Base-by-base conservation (phyloP, 1,139 yeast species). In the Yamadazyma sp. region DNA sequence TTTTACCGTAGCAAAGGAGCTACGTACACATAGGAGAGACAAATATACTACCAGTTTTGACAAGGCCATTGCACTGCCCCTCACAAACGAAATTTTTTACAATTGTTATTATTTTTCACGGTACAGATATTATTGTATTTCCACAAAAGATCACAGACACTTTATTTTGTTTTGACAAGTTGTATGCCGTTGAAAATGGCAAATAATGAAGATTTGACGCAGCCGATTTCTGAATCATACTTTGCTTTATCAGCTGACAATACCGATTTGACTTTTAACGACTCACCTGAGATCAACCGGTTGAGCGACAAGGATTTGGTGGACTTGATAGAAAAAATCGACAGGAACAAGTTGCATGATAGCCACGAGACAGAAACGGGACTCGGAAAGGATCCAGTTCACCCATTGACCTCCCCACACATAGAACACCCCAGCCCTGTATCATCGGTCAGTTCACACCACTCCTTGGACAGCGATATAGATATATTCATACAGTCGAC, bases 141-240 rank as follows among this genome's bases (percentile, higher is more conserved):
- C 35, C 31, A 21, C 21, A 11, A 5, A 18, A 30, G 30, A 23
- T 15, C 28, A 25, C 12, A 25, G 29, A 16, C 20, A 15, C 12
- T 15, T 27, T 15, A 9, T 27, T 27, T 27, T 27, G 29, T 20
- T 14, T 27, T 9, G n/a, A 14, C 10, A 14, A 25, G 9, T 13
- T 27, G 20, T 21, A 29, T 8, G 11, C n/a, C 29, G 22, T n/a
- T 5, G 14, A 33, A 13, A 25, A 34, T 34, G 37, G 31, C 32
- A 11, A 28, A 16, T 9, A 22, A 29, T 34, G 53, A 52, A 36
- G 61, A 56, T 30, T 42, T 56, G 30, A 50, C 61, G 6, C 58
- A 53, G 33, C 62, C 59, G 13, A 39, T 56, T 20, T 49, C 63
- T 10, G 67, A 63, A 46, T 61, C 67, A 8, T 62, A 54, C 41